Evolutionary conservation across 441 rosid genomes (phyloP).

Genomic region (Flueggea neowawraea): DNA sequence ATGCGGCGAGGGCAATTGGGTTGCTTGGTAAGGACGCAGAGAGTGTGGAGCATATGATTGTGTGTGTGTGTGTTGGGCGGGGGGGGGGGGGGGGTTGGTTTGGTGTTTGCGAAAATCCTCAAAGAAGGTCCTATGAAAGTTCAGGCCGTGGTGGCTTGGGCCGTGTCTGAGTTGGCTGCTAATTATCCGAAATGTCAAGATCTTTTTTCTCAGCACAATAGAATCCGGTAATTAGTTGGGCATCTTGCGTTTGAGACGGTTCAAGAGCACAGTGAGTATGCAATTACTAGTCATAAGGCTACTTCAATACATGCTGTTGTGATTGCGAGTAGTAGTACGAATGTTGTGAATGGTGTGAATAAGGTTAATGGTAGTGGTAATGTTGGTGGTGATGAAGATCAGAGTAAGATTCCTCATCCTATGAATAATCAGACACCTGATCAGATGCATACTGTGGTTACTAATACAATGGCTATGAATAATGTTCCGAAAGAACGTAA

Average conservation of each 20-base stretch:
- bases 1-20: constrained; percentile 84
- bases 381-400: constrained; percentile 40
- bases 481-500: constrained; percentile 20
- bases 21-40: constrained; percentile 79
- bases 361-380: constrained; percentile 9
- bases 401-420: constrained; percentile 33
- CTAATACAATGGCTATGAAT: constrained; percentile 65
- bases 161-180: constrained; percentile 70
- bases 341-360: constrained; percentile 6
- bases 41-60: constrained; percentile 70
- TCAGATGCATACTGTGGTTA: constrained; percentile 65
- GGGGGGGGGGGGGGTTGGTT: constrained; percentile 67
- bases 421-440: constrained; percentile 34
- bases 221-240: constrained; percentile 68
- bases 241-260: constrained; percentile 96
- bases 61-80: no score
- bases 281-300: constrained; percentile 61
- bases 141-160: constrained; percentile 89
- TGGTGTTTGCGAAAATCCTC: constrained; percentile 69
- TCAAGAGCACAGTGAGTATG: constrained; percentile 88
- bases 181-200: constrained; percentile 78
- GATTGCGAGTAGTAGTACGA: constrained; percentile 41
- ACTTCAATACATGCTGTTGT: constrained; percentile 84
- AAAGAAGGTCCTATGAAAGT: constrained; percentile 96
- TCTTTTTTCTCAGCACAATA: constrained; percentile 69